Conservation (phyloP, 345 rosid genomes). For the Gossypium rotundifolium region DNA sequence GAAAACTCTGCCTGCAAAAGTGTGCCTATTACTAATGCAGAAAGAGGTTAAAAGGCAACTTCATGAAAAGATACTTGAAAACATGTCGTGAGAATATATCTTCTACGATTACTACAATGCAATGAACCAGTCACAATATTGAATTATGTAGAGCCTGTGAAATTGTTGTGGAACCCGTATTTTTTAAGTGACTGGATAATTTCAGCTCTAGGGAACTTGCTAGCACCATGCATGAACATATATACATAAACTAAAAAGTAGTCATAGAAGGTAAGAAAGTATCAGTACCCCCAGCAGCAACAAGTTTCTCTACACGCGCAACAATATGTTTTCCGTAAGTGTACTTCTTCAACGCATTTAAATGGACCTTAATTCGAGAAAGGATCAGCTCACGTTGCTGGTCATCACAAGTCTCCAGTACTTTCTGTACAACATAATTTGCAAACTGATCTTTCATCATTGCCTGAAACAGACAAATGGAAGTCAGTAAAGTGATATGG, state of each 20-base stretch:
- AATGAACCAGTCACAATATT: too few relatives aligned
- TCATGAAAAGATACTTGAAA: too few relatives aligned
- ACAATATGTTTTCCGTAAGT: conserved; percentile 82
- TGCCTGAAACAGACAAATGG: conserved; percentile 30
- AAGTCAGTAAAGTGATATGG: background rate
- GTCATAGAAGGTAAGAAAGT: background rate
- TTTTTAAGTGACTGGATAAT: too few relatives aligned
- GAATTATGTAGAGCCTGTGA: too few relatives aligned
- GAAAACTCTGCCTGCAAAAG: too few relatives aligned
- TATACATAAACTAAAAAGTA: background rate
- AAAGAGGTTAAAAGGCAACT: too few relatives aligned
- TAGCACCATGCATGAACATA: too few relatives aligned
- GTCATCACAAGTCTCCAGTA: conserved; percentile 72
- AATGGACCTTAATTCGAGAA: conserved; percentile 59
- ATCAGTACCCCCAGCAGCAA: conserved; percentile 69
- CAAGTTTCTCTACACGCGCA: conserved; percentile 77
- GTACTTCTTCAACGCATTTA: conserved; percentile 75
- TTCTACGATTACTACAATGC: too few relatives aligned
- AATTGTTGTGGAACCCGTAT: too few relatives aligned
- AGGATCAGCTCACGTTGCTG: conserved; percentile 68
- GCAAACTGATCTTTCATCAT: conserved; percentile 93
- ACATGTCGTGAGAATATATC: too few relatives aligned
- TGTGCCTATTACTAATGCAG: too few relatives aligned
- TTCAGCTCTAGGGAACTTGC: too few relatives aligned
- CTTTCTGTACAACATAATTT: conserved; percentile 74